Conservation (phyloP, 2,329 filamentous ascomycete species). For the Exophiala phaeomuriformis region DNA sequence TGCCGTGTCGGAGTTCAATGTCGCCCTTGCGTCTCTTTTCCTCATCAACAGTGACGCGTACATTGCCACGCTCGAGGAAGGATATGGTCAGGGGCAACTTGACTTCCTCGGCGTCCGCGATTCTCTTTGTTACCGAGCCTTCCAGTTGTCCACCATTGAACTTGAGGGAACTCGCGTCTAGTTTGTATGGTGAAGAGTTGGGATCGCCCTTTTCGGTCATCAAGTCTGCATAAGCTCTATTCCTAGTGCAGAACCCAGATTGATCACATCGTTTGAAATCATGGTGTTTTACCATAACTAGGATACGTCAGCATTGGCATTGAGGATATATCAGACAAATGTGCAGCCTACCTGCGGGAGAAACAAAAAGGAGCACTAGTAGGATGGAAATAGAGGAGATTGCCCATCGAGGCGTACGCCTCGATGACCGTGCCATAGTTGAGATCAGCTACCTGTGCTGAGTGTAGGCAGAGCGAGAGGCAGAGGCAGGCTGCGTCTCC, state of each 20-base stretch:
- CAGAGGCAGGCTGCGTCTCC: not conserved
- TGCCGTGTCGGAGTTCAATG: slow-evolving; percentile 78
- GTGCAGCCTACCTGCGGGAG: slow-evolving; percentile 53
- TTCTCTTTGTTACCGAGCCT: slow-evolving; percentile 72
- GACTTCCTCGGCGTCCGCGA: slow-evolving; percentile 61
- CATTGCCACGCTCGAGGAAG: slow-evolving; percentile 83
- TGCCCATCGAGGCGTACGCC: slow-evolving; percentile 33
- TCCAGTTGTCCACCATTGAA: slow-evolving; percentile 75
- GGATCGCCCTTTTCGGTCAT: slow-evolving; percentile 56
- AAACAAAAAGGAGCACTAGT: slow-evolving; percentile 52
- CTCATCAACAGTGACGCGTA: slow-evolving; percentile 83
- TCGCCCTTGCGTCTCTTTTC: slow-evolving; percentile 82
- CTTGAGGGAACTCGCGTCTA: slow-evolving; percentile 63
- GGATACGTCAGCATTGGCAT: slow-evolving; percentile 5
- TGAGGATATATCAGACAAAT: no score
- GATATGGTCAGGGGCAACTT: slow-evolving; percentile 75
- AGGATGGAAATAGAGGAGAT: slow-evolving; percentile 52
- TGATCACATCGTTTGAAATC: slow-evolving; percentile 97
- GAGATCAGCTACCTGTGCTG: not conserved
- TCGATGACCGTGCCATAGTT: slow-evolving; percentile 23
- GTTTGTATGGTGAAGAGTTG: slow-evolving; percentile 74
- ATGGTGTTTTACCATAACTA: slow-evolving; percentile 83
- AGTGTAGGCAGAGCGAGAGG: no score
- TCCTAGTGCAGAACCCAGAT: slow-evolving; percentile 94
- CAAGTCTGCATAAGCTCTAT: slow-evolving; percentile 78